A percentile compares a stretch with the other conserved stretches of the same genome.
Conservation (phyloP, 306 rosid species). For the Cucurbita moschata region DNA sequence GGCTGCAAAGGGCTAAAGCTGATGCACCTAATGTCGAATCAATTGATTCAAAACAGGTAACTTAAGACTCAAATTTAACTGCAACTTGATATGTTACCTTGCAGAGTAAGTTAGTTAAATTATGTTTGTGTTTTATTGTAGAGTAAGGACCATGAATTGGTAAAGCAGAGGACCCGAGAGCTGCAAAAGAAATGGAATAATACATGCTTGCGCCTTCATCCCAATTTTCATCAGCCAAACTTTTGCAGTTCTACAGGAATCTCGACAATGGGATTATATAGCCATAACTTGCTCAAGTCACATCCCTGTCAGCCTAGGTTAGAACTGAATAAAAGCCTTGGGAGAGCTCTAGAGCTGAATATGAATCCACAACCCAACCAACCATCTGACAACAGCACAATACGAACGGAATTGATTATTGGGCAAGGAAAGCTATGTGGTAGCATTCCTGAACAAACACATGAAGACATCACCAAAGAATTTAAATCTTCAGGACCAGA, state of each 20-base stretch:
- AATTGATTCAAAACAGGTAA: slow-evolving; percentile 8
- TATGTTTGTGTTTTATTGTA: background rate
- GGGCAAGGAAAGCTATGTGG: slow-evolving; percentile 41
- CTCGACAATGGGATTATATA: slow-evolving; percentile 36
- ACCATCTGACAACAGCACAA: slow-evolving; percentile 33
- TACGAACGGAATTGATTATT: slow-evolving; percentile 64
- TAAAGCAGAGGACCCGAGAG: slow-evolving; percentile 32
- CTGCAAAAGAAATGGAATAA: slow-evolving; percentile 76
- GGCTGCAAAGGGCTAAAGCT: slow-evolving; percentile 74
- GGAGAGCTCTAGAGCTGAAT: slow-evolving; percentile 49
- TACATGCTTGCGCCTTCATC: slow-evolving; percentile 54
- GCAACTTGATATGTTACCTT: background rate
- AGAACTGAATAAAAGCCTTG: slow-evolving; percentile 44
- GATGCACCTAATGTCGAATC: slow-evolving; percentile 37
- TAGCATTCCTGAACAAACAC: slow-evolving; percentile 20
- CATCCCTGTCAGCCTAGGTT: slow-evolving; percentile 51
- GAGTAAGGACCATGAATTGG: background rate
- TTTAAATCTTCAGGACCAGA: slow-evolving; percentile 9
- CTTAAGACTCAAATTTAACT: background rate
- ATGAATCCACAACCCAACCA: slow-evolving; percentile 27
- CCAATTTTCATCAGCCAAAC: slow-evolving; percentile 50
- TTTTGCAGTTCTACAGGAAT: slow-evolving; percentile 38
- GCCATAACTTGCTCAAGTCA: slow-evolving; percentile 32
- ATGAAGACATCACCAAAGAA: slow-evolving; percentile 39
- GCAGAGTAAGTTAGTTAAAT: background rate